Base-by-base conservation (phyloP, 2,329 filamentous ascomycete genomes). In the Ciborinia camelliae region DNA sequence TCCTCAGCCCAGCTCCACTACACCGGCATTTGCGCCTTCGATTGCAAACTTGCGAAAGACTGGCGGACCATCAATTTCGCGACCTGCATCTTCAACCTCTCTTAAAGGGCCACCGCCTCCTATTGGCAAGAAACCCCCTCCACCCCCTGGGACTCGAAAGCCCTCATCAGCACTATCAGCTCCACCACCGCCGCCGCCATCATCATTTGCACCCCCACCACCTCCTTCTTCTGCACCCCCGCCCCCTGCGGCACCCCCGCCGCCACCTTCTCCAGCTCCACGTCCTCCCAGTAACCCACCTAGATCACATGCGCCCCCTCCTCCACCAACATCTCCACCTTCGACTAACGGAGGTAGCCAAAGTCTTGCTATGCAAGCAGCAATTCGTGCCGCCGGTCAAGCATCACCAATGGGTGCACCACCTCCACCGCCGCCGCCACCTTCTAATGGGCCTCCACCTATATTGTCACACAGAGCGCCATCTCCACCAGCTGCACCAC, bases 91-190 rank as follows among this genome's bases (percentile, higher is more conserved):
- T 20, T 82, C 86, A 26, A 79, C 81, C 30, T 87, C 86, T 43
- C 79, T 82, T 70, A 86, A 85, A 72, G 88, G 88, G 63, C 91
- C 91, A 43, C 92, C 92, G 37, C 90, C 90, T 15, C 89, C 89
- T 7, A 83, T 91, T 71, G 90, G 89, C 66, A 92, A 92, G 81
- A 92, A 92, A 73, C 85, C 85, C 43, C 86, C 87, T 32, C 85
- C 86, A 50, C 82, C 84, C 59, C 87, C 86, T 62, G 71, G 80
- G 66, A 84, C 81, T 63, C 80, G 86, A 69, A 87, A 88, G 72
- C 84, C 85, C 15, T 84, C 82, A 65, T 76, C 70, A 30, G 68
- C 79, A 28, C 70, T 62, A 18, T 63, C 51, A 28, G 39, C 26
- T 32, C 70, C 76, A 28, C 75, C 77, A 5, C 76, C 79, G 32